Conservation (phyloP, 2,329 filamentous ascomycete genomes). For the Purpureocillium lavendulum region DNA sequence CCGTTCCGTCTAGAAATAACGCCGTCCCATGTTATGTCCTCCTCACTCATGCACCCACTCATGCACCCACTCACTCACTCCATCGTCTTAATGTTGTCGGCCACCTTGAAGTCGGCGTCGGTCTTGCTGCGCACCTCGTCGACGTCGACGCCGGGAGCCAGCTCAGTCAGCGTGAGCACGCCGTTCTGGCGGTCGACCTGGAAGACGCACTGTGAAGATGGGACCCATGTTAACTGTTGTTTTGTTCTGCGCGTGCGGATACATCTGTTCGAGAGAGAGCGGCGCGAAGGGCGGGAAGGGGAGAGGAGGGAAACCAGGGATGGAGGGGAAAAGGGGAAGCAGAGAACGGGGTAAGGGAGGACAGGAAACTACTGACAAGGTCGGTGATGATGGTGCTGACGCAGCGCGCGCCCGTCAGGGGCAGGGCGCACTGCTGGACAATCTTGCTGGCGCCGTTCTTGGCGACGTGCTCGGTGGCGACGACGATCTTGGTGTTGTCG, state of each 20-base stretch:
- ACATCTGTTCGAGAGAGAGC: no score
- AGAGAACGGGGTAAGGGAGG: slow-evolving; percentile 10
- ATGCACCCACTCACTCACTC: no score
- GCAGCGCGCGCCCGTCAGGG: slow-evolving; percentile 57
- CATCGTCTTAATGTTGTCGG: slow-evolving; percentile 44
- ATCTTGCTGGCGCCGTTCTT: slow-evolving; percentile 62
- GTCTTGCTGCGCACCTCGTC: slow-evolving; percentile 65
- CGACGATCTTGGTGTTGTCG: slow-evolving; percentile 63
- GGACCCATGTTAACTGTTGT: no score
- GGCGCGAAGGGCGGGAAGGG: no score
- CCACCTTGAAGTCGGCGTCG: slow-evolving; percentile 57
- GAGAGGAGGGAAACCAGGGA: no score
- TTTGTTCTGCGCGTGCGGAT: no score
- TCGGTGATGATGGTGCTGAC: slow-evolving; percentile 69
- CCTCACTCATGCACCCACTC: no score
- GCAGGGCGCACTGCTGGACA: slow-evolving; percentile 53
- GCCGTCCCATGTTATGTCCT: not conserved
- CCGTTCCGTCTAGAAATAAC: no score
- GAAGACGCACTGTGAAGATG: slow-evolving; percentile 51
- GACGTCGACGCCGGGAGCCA: slow-evolving; percentile 59
- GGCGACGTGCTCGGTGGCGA: slow-evolving; percentile 61
- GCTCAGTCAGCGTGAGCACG: slow-evolving; percentile 57
- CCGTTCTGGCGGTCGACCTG: slow-evolving; percentile 56
- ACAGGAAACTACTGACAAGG: no score
- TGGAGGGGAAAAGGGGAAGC: no score